phyloP scores from a whole-genome alignment of 1,139 yeast species.

The Yueomyces sp. region DNA sequence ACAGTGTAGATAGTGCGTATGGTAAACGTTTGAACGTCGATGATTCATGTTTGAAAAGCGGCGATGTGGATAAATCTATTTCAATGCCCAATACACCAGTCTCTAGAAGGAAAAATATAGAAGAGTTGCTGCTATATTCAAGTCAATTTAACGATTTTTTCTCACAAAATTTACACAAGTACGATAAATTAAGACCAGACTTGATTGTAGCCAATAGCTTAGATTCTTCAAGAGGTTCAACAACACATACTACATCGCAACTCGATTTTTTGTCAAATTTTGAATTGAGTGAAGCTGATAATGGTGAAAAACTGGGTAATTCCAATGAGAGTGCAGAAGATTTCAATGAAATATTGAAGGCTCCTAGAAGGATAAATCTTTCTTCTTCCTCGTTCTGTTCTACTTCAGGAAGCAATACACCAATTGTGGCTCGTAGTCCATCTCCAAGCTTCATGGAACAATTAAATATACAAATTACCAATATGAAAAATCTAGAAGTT shows the following conservation, averaged over 20 bases:
- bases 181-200: conserved; percentile 13
- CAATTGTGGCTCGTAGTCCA: not conserved
- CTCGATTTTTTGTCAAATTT: conserved; percentile 22
- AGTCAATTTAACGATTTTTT: conserved; percentile 17
- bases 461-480: not conserved
- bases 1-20: not conserved
- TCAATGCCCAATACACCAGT: not conserved
- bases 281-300: conserved; percentile 18
- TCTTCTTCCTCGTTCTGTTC: not conserved
- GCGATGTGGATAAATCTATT: not conserved
- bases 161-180: conserved; percentile 16
- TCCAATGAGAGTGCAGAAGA: not conserved
- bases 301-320: conserved; percentile 3
- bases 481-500: not conserved
- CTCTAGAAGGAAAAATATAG: conserved; percentile 13
- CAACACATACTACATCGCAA: conserved; percentile 12
- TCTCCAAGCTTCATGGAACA: not conserved
- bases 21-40: not conserved
- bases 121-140: conserved; percentile 21
- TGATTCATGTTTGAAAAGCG: conserved; percentile 1
- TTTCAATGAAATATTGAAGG: not conserved
- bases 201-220: conserved; percentile 7
- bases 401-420: not conserved
- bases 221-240: conserved; percentile 8
- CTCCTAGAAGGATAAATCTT: not conserved